Conservation (phyloP, 2,329 filamentous ascomycete genomes). For the Fusarium duplospermum region DNA sequence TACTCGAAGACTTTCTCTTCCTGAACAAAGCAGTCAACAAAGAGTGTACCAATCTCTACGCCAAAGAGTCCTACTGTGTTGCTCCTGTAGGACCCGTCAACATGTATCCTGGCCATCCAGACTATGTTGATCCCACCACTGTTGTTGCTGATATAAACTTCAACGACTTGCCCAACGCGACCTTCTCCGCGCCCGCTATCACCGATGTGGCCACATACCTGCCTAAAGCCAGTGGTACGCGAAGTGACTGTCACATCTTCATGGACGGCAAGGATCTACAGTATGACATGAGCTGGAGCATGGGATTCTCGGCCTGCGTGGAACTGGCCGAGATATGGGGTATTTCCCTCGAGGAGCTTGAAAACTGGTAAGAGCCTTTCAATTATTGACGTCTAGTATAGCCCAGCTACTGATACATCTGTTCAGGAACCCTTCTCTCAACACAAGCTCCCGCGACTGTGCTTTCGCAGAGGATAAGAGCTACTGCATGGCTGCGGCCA, state of each 20-base stretch:
- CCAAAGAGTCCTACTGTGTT: conserved; percentile 49
- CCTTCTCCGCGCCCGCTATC: conserved; percentile 6
- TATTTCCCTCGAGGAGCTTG: neutral
- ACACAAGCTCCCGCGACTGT: neutral
- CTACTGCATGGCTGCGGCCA: conserved; percentile 1
- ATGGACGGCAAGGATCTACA: conserved; percentile 1
- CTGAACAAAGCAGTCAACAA: conserved; percentile 48
- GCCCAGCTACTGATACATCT: neutral
- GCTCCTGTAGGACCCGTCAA: conserved; percentile 22
- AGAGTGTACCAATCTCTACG: conserved; percentile 50
- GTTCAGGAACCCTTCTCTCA: conserved; percentile 5
- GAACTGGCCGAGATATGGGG: neutral
- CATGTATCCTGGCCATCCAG: conserved; percentile 7
- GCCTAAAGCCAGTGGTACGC: neutral
- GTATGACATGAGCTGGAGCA: neutral
- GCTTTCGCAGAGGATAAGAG: neutral
- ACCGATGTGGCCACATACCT: conserved; percentile 1
- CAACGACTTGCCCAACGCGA: neutral
- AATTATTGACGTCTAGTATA: neutral
- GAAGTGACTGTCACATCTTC: neutral
- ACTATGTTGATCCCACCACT: neutral
- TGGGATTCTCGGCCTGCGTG: neutral
- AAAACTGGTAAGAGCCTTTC: neutral
- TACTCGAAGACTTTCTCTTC: conserved; percentile 48
- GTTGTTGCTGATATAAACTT: neutral